phyloP scores from a whole-genome alignment of 768 basidiomycete species.

The Kwoniella bestiolae region DNA sequence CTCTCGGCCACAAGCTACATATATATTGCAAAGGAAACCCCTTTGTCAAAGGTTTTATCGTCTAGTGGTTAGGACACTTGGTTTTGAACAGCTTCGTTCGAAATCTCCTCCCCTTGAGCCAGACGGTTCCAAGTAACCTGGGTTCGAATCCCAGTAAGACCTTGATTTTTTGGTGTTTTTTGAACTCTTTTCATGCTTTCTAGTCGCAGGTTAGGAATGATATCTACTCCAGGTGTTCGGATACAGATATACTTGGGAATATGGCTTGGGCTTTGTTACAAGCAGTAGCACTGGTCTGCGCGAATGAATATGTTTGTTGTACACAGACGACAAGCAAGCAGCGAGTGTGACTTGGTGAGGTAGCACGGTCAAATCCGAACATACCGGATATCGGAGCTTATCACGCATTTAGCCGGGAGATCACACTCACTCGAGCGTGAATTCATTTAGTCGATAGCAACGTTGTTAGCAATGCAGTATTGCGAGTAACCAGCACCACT shows the following conservation, averaged over 20 bases:
- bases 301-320: no score
- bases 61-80: conserved; percentile 18
- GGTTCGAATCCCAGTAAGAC: conserved; percentile 18
- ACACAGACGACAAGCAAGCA: no score
- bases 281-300: no score
- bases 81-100: conserved; percentile 18
- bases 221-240: no score
- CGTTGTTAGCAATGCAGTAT: no score
- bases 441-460: no score
- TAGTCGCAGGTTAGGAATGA: no score
- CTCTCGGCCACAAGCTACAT: neutral
- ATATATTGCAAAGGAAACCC: neutral
- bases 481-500: no score
- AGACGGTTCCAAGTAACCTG: conserved; percentile 18
- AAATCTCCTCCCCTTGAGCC: conserved; percentile 18
- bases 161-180: conserved; percentile 12
- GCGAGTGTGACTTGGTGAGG: neutral
- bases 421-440: no score
- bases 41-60: conserved; percentile 12
- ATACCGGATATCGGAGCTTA: neutral
- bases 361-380: neutral
- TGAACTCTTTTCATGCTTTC: no score
- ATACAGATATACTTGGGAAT: no score
- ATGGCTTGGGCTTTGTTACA: no score
- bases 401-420: neutral